Percentiles rank a stretch among this genome's conserved stretches.
Evolutionary conservation across 306 rosid genomes (phyloP).

Genomic region (Cicer pinnatifidum): DNA sequence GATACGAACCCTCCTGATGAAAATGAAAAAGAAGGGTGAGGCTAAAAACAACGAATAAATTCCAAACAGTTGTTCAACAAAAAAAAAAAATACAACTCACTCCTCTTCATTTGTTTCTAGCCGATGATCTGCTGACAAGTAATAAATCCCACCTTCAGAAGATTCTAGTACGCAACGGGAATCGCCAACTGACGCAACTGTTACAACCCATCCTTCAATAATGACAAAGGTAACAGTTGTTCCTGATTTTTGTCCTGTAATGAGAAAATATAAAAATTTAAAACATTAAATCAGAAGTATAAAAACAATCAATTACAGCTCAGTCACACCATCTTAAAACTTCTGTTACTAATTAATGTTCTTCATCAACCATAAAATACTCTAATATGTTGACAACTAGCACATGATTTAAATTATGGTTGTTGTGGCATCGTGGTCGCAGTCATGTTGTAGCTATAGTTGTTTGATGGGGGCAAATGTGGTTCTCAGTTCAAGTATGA

Average conservation of each 20-base stretch:
- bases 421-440: neutral
- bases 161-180: conserved; percentile 93
- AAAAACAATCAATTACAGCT: conserved; percentile 13
- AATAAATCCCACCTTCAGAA: conserved; percentile 83
- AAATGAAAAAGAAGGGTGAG: conserved; percentile 38
- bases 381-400: conserved; percentile 22
- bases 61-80: conserved; percentile 29
- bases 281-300: conserved; percentile 8
- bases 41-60: conserved; percentile 24
- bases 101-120: conserved; percentile 94
- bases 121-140: conserved; percentile 97
- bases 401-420: conserved; percentile 25
- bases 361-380: conserved; percentile 32
- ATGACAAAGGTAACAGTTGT: conserved; percentile 96
- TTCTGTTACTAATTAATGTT: conserved; percentile 3
- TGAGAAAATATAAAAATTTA: conserved; percentile 3
- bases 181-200: conserved; percentile 99
- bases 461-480: conserved; percentile 4
- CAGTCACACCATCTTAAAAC: conserved; percentile 15
- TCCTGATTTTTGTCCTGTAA: conserved; percentile 86
- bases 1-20: conserved; percentile 82
- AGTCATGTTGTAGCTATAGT: neutral
- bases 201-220: conserved; percentile 94
- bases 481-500: neutral
- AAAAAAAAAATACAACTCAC: conserved; percentile 56